Evolutionary conservation across 805 yeast genomes (phyloP).

Genomic region (Crinitomyces ghanaensis): DNA sequence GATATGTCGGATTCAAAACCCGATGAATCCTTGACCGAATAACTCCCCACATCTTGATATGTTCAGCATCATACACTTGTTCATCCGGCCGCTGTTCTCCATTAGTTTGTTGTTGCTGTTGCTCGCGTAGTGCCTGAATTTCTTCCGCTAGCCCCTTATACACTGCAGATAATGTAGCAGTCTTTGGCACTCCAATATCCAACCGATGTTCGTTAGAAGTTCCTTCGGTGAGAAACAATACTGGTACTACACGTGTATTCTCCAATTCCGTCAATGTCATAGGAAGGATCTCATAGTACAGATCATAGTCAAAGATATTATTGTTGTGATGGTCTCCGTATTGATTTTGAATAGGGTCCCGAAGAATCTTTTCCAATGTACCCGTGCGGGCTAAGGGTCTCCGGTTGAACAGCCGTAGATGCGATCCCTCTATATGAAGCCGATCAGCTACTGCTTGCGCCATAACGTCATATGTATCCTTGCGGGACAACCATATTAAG

Average conservation of each 20-base stretch:
- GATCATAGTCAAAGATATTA: conserved; percentile 14
- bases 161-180: conserved; percentile 42
- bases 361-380: conserved; percentile 27
- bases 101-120: conserved; percentile 46
- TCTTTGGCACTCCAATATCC: conserved; percentile 59
- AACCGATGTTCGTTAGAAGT: conserved; percentile 56
- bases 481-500: conserved; percentile 66
- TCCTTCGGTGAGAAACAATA: conserved; percentile 65
- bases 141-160: too few relatives aligned
- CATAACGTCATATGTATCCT: conserved; percentile 46
- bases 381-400: conserved; percentile 26
- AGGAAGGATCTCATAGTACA: conserved; percentile 69
- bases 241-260: conserved; percentile 50
- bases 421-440: conserved; percentile 44
- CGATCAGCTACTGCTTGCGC: conserved; percentile 47
- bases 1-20: conserved; percentile 26
- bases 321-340: too few relatives aligned
- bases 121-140: too few relatives aligned
- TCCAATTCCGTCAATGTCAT: conserved; percentile 71
- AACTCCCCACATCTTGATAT: conserved; percentile 26
- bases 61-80: too few relatives aligned
- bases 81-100: too few relatives aligned
- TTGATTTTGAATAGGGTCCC: conserved; percentile 12
- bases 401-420: conserved; percentile 48
- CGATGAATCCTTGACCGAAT: conserved; percentile 22